phyloP scores from a whole-genome alignment of 805 yeast species.

The Kuraishia floccosa region DNA sequence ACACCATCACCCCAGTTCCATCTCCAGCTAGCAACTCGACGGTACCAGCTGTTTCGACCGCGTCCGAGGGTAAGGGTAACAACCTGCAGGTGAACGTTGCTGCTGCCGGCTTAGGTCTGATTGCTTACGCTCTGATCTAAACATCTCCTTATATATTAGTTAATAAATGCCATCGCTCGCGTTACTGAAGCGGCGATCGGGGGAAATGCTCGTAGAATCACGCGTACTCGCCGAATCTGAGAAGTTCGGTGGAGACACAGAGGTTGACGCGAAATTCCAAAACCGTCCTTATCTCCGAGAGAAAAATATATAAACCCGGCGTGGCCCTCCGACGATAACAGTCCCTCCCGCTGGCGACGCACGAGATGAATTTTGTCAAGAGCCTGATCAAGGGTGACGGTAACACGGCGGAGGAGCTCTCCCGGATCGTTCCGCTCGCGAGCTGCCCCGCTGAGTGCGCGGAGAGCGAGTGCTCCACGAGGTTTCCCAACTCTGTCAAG shows the following conservation, averaged over 20 bases:
- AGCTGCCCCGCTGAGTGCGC: slow-evolving; percentile 43
- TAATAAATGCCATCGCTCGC: slow-evolving; percentile 9
- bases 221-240: slow-evolving; percentile 1
- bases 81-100: slow-evolving; percentile 1
- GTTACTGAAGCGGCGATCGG: slow-evolving; percentile 9
- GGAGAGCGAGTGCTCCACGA: slow-evolving; percentile 33
- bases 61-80: slow-evolving; percentile 3
- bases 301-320: background rate
- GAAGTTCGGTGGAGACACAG: background rate
- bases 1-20: too few relatives aligned
- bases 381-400: slow-evolving; percentile 1
- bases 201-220: slow-evolving; percentile 1
- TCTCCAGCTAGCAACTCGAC: slow-evolving; percentile 5
- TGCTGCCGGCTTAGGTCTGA: slow-evolving; percentile 3
- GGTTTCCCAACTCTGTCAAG: slow-evolving; percentile 39
- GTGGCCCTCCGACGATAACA: background rate
- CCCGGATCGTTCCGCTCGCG: slow-evolving; percentile 29
- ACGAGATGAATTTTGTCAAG: background rate
- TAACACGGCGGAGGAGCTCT: slow-evolving; percentile 16
- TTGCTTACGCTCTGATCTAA: too few relatives aligned
- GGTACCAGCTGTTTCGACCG: slow-evolving; percentile 2
- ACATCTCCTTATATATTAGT: too few relatives aligned
- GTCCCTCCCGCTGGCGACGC: background rate
- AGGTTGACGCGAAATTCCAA: background rate
- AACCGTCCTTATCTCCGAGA: background rate